Percentiles rank a stretch among this genome's conserved stretches.
These are phyloP conservation scores for Lasiosphaeris hirsuta DNA, from an alignment of 495 filamentous ascomycete species.

Conservation along the genomic window DNA sequence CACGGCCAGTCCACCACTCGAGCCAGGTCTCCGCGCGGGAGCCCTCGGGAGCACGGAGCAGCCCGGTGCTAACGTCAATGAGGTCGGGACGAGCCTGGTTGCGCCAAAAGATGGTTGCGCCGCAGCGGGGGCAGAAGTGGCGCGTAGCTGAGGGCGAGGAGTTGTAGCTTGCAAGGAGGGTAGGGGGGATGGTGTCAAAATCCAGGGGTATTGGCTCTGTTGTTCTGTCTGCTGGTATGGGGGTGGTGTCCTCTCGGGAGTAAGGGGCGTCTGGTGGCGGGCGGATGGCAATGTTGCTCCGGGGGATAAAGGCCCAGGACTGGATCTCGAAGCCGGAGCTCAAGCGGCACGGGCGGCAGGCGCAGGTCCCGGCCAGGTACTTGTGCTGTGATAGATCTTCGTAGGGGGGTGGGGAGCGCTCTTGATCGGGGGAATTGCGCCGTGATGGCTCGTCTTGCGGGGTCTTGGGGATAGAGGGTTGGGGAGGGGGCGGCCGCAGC, in stretches of 20 bases:
- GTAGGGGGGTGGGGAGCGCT: not conserved
- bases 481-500: constrained; percentile 28
- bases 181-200: constrained; percentile 40
- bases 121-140: constrained; percentile 63
- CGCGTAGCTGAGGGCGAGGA: constrained; percentile 54
- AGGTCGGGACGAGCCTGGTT: constrained; percentile 51
- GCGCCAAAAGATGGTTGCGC: constrained; percentile 67
- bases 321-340: constrained; percentile 64
- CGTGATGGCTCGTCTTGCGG: not conserved
- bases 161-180: constrained; percentile 46
- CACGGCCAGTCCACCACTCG: constrained; percentile 54
- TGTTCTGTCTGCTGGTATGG: not conserved
- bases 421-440: no score
- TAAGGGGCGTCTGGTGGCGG: not conserved
- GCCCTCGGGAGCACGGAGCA: constrained; percentile 51
- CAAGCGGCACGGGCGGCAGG: constrained; percentile 60
- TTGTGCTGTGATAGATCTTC: constrained; percentile 18
- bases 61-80: constrained; percentile 64
- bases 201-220: constrained; percentile 34
- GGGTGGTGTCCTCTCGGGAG: not conserved
- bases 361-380: constrained; percentile 64
- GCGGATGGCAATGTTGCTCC: constrained; percentile 52
- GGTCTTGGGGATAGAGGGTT: constrained; percentile 6
- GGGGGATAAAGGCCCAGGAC: constrained; percentile 65
- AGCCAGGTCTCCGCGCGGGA: constrained; percentile 58